A percentile compares a stretch with the other conserved stretches of the same genome.
These are phyloP conservation scores for Calendula officinalis DNA, from an alignment of 129 eudicot genomes.

Conservation along the genomic window DNA sequence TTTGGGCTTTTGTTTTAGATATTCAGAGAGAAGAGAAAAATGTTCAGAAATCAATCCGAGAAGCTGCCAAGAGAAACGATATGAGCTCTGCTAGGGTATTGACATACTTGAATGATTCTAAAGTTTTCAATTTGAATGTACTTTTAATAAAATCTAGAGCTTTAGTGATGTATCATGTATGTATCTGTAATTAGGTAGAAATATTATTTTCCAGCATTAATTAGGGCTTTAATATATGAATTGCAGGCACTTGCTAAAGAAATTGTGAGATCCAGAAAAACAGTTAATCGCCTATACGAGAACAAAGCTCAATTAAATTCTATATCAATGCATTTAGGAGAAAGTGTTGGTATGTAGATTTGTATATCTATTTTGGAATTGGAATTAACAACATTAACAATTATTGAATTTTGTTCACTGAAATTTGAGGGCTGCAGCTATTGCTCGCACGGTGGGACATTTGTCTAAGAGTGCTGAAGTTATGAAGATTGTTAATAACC, in stretches of 20 bases:
- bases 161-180: too few relatives aligned
- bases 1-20: slow-evolving; percentile 37
- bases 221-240: too few relatives aligned
- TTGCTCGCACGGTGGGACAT: slow-evolving; percentile 95
- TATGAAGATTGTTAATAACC: slow-evolving; percentile 89
- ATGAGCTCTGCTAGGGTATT: slow-evolving; percentile 85
- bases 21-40: slow-evolving; percentile 76
- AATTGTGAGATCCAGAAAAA: slow-evolving; percentile 76
- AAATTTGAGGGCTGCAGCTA: slow-evolving; percentile 42
- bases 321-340: slow-evolving; percentile 98
- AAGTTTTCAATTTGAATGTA: too few relatives aligned
- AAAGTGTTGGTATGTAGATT: slow-evolving; percentile 79
- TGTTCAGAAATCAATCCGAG: slow-evolving; percentile 86
- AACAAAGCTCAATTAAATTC: slow-evolving; percentile 97
- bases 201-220: too few relatives aligned
- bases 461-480: slow-evolving; percentile 95
- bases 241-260: slow-evolving; percentile 88
- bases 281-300: slow-evolving; percentile 94
- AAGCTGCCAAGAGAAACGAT: slow-evolving; percentile 84
- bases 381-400: too few relatives aligned
- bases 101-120: too few relatives aligned
- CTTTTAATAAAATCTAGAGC: too few relatives aligned
- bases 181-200: too few relatives aligned
- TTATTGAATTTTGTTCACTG: too few relatives aligned
- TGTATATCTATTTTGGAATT: too few relatives aligned